phyloP scores from a whole-genome alignment of 2,329 filamentous ascomycete genomes.

The Venturia carpophila region DNA sequence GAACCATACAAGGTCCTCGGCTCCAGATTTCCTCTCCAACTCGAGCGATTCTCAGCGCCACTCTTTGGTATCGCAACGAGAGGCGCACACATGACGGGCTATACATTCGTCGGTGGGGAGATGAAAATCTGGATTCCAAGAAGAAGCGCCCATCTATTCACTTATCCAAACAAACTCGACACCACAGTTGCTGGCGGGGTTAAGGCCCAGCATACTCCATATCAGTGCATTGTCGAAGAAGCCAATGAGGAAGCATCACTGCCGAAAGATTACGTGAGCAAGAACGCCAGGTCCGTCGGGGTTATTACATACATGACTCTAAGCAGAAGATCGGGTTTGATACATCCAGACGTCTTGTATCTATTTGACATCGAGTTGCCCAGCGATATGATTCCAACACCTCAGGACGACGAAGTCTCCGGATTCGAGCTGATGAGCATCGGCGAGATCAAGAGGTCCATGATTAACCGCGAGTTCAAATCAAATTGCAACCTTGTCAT shows the following conservation, averaged over 20 bases:
- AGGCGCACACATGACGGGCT: conserved; percentile 20
- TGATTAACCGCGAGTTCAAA: conserved; percentile 27
- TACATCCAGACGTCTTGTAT: conserved; percentile 30
- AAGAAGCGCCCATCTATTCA: conserved; percentile 24
- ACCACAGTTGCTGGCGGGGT: conserved; percentile 25
- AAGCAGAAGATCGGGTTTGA: conserved; percentile 18
- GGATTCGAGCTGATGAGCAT: conserved; percentile 26
- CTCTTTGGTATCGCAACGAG: conserved; percentile 20
- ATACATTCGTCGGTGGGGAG: conserved; percentile 16
- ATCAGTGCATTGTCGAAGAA: conserved; percentile 26
- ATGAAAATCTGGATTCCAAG: conserved; percentile 26
- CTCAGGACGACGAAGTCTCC: conserved; percentile 28
- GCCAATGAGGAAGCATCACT: conserved; percentile 26
- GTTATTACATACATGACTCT: conserved; percentile 22
- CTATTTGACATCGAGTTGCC: conserved; percentile 30
- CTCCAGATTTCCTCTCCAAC: conserved; percentile 24
- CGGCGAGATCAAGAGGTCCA: conserved; percentile 24
- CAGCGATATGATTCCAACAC: conserved; percentile 22
- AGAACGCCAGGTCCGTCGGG: conserved; percentile 22
- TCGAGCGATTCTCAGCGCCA: conserved; percentile 18
- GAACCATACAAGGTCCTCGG: conserved; percentile 39
- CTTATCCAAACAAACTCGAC: conserved; percentile 30
- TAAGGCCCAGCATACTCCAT: conserved; percentile 22
- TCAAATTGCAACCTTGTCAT: conserved; percentile 28
- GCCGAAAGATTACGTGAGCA: conserved; percentile 21